Conservation (phyloP, 192 early-diverging fungal species). For the Coemansia sp. region DNA sequence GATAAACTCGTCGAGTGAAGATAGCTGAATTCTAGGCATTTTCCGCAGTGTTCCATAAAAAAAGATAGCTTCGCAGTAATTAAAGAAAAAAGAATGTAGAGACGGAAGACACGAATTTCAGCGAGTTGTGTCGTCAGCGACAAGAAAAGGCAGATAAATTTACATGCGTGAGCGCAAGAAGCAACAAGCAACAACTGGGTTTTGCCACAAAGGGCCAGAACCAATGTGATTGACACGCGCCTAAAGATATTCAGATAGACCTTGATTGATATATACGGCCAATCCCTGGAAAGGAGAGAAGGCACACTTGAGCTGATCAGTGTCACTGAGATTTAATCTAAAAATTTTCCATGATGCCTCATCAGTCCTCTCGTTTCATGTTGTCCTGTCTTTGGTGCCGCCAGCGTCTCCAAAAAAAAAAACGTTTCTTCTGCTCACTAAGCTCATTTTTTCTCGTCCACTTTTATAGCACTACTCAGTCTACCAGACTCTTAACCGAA, state of each 20-base stretch:
- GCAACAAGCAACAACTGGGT: not conserved
- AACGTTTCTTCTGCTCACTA: not conserved
- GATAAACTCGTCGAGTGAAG: conserved; percentile 49
- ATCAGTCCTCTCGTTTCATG: not conserved
- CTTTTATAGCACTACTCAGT: conserved; percentile 1
- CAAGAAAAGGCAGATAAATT: not conserved
- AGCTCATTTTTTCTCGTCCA: not conserved
- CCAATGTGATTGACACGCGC: not conserved
- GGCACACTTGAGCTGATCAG: not conserved
- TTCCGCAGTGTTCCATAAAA: conserved; percentile 20
- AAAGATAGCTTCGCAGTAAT: not conserved
- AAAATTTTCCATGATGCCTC: conserved; percentile 21
- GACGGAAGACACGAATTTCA: not conserved
- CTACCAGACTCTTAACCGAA: not conserved
- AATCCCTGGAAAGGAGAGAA: not conserved
- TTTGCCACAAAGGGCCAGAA: not conserved
- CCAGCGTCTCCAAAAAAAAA: not conserved
- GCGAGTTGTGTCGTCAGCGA: not conserved
- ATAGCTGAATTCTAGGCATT: conserved; percentile 49
- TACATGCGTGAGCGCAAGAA: not conserved
- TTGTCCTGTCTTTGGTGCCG: not conserved
- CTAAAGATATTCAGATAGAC: too few relatives aligned
- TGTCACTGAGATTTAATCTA: conserved; percentile 19
- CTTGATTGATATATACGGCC: too few relatives aligned
- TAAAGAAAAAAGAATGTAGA: not conserved